Evolutionary conservation across 352 stramenopile species (phyloP).

Genomic region (Phytophthora fragariaefolia): DNA sequence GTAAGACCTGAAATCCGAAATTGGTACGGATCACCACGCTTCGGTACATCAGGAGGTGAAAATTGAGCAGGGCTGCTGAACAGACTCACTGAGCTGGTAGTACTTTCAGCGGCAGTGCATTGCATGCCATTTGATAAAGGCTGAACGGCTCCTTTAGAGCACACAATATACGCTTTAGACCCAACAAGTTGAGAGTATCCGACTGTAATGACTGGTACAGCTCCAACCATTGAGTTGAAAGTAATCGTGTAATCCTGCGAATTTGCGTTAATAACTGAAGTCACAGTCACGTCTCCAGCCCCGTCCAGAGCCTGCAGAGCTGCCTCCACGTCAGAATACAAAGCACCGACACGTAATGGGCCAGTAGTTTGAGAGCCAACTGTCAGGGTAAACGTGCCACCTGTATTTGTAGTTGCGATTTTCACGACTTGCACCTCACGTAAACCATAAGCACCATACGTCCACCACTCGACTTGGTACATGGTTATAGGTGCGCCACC

Average conservation of each 20-base stretch:
- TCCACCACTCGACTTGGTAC: constrained; percentile 93
- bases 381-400: constrained; percentile 83
- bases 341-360: constrained; percentile 51
- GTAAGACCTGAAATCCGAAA: constrained; percentile 60
- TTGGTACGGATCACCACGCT: constrained; percentile 50
- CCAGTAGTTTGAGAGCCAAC: constrained; percentile 60
- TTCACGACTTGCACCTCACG: constrained; percentile 87
- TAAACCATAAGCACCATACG: constrained; percentile 50
- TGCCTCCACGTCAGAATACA: constrained; percentile 81
- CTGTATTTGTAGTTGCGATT: constrained; percentile 74
- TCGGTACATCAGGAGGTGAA: constrained; percentile 57
- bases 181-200: constrained; percentile 44
- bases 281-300: constrained; percentile 85
- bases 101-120: constrained; percentile 60
- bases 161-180: constrained; percentile 54
- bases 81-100: constrained; percentile 35
- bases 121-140: constrained; percentile 43
- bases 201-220: constrained; percentile 45
- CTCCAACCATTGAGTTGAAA: constrained; percentile 56
- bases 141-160: constrained; percentile 42
- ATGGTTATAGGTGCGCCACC: constrained; percentile 84
- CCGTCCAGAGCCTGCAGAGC: constrained; percentile 81
- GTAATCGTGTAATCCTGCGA: constrained; percentile 60
- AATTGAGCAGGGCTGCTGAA: constrained; percentile 39
- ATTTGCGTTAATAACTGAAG: constrained; percentile 24